phyloP scores from a whole-genome alignment of 2,329 filamentous ascomycete genomes.

The Arthrinium phaeospermum region DNA sequence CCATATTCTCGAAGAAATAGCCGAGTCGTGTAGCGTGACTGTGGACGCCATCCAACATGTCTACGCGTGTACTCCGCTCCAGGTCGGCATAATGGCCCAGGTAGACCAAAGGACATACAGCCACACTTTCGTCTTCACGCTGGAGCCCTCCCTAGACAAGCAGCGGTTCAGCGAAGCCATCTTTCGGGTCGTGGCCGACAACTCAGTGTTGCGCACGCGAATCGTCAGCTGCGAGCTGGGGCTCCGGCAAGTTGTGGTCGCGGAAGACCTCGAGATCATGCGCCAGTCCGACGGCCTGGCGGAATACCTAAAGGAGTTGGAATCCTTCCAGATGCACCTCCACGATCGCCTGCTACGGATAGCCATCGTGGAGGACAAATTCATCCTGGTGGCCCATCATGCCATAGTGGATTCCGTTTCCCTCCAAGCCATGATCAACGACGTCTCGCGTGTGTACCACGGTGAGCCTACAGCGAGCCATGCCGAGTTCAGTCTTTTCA shows the following conservation, averaged over 20 bases:
- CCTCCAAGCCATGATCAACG: conserved; percentile 14
- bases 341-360: conserved; percentile 18
- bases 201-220: conserved; percentile 26
- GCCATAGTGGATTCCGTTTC: conserved; percentile 23
- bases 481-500: conserved; percentile 25
- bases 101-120: conserved; percentile 9
- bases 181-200: conserved; percentile 22
- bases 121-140: conserved; percentile 19
- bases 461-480: conserved; percentile 7
- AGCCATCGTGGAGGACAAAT: conserved; percentile 21
- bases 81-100: conserved; percentile 24
- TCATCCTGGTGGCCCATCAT: conserved; percentile 26
- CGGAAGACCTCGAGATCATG: not conserved
- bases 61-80: conserved; percentile 27
- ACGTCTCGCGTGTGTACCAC: conserved; percentile 22
- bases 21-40: conserved; percentile 22
- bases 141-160: conserved; percentile 16
- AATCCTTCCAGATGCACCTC: not conserved
- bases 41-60: conserved; percentile 24
- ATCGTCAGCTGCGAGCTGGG: conserved; percentile 25
- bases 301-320: not conserved
- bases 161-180: conserved; percentile 26
- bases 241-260: conserved; percentile 25
- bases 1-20: conserved; percentile 16
- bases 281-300: not conserved